A percentile compares a stretch with the other conserved stretches of the same genome.
Evolutionary conservation across 2,329 filamentous ascomycete genomes (phyloP).

Genomic region (Aspergillus felis): DNA sequence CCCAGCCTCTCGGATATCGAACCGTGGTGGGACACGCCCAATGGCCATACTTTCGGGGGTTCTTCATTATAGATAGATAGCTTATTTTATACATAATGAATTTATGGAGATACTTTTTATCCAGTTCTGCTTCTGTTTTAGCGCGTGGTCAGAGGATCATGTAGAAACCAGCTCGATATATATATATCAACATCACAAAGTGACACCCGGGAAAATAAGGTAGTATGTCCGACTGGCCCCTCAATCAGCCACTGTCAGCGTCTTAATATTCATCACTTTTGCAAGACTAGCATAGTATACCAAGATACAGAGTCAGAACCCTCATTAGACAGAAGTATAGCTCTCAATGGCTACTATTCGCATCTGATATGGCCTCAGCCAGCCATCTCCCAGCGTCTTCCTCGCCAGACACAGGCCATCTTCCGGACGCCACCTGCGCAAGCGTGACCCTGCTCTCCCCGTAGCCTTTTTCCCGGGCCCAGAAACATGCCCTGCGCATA

Average conservation of each 20-base stretch:
- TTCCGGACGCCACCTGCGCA: not conserved
- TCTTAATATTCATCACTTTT: too few species aligned
- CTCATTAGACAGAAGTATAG: not conserved
- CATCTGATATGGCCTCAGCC: not conserved
- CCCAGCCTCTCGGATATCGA: slow-evolving; percentile 26
- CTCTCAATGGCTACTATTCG: not conserved
- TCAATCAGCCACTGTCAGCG: too few species aligned
- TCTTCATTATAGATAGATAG: slow-evolving; percentile 14
- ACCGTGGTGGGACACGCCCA: slow-evolving; percentile 29
- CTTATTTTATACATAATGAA: not conserved
- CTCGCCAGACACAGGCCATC: not conserved
- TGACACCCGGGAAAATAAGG: too few species aligned
- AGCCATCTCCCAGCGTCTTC: not conserved
- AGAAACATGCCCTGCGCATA: slow-evolving; percentile 43
- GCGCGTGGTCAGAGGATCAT: too few species aligned
- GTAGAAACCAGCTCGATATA: too few species aligned
- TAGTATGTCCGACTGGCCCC: too few species aligned
- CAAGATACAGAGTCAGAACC: not conserved
- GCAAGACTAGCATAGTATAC: too few species aligned
- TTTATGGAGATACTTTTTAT: not conserved
- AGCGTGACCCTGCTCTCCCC: slow-evolving; percentile 35
- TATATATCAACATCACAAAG: too few species aligned
- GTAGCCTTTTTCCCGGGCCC: slow-evolving; percentile 38
- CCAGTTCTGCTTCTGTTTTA: too few species aligned
- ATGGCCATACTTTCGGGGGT: slow-evolving; percentile 13